phyloP scores from a whole-genome alignment of 148 eudicot genomes.

The Limonium bicolor region DNA sequence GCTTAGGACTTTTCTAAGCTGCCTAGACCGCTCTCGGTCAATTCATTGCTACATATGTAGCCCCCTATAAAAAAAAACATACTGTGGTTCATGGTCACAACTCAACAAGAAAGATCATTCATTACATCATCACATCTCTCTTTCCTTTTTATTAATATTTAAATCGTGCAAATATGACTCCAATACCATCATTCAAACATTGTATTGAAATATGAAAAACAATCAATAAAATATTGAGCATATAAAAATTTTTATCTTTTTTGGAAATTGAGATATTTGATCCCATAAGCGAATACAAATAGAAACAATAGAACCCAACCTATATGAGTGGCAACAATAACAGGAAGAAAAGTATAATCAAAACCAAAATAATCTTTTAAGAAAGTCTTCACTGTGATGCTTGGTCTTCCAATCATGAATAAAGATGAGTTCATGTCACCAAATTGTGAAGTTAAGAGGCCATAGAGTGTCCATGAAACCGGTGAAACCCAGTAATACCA shows the following conservation, averaged over 20 bases:
- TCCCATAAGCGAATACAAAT: conserved; percentile 33
- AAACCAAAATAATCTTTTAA: conserved; percentile 26
- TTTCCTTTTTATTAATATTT: too few relatives aligned
- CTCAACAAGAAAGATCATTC: too few relatives aligned
- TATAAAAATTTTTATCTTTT: conserved; percentile 17
- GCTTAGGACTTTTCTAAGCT: too few relatives aligned
- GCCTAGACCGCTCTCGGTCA: too few relatives aligned
- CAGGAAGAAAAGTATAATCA: conserved; percentile 28
- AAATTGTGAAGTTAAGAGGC: conserved; percentile 40
- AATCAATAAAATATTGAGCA: too few relatives aligned
- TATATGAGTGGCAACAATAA: conserved; percentile 25
- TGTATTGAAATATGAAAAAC: neutral
- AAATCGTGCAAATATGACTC: too few relatives aligned
- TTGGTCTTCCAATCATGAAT: conserved; percentile 22
- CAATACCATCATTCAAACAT: too few relatives aligned
- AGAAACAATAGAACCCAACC: conserved; percentile 30
- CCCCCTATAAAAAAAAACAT: too few relatives aligned
- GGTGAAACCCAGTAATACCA: conserved; percentile 71
- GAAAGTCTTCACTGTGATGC: conserved; percentile 14
- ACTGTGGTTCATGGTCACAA: too few relatives aligned
- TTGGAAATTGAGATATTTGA: conserved; percentile 49
- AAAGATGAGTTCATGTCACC: conserved; percentile 21
- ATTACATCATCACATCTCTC: too few relatives aligned
- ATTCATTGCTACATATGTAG: too few relatives aligned
- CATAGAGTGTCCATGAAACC: conserved; percentile 51